These are phyloP conservation scores for Flammula alnicola DNA, from an alignment of 1,284 basidiomycete species.

Conservation along the genomic window DNA sequence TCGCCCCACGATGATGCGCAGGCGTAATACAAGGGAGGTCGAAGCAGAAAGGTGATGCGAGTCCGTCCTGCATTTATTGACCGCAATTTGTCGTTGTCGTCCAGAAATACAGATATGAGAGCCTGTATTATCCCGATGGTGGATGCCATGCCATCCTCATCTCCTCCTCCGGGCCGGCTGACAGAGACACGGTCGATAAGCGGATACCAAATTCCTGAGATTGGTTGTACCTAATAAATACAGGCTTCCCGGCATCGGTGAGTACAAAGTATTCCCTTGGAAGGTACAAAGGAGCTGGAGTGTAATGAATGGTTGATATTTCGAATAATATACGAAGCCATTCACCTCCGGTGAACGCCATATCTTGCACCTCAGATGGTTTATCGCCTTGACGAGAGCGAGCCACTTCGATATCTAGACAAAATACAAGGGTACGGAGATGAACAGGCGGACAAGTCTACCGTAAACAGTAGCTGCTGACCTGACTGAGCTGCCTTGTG, in stretches of 20 bases:
- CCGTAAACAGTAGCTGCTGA: constrained; percentile 16
- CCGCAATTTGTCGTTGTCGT: constrained; percentile 83
- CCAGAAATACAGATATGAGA: constrained; percentile 89
- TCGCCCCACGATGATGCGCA: constrained; percentile 92
- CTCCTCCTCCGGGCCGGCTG: constrained; percentile 56
- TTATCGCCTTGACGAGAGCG: constrained; percentile 33
- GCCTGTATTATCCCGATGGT: constrained; percentile 95
- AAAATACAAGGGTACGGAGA: neutral
- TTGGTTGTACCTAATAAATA: constrained; percentile 72
- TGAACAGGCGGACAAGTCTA: neutral
- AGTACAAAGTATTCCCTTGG: constrained; percentile 89
- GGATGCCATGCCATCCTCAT: constrained; percentile 72
- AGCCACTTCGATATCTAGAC: constrained; percentile 19
- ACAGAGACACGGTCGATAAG: constrained; percentile 11
- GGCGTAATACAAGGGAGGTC: constrained; percentile 89
- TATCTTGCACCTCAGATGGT: constrained; percentile 33
- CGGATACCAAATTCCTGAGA: neutral
- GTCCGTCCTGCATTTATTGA: constrained; percentile 77
- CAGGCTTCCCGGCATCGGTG: constrained; percentile 95
- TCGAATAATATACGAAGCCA: constrained; percentile 8
- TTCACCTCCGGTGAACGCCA: constrained; percentile 38
- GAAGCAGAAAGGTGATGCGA: constrained; percentile 84
- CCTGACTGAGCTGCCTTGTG: constrained; percentile 48
- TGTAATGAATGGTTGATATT: constrained; percentile 6
- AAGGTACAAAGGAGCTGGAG: constrained; percentile 48